Conservation (phyloP, 1,284 basidiomycete genomes). For the Pseudozyma sp. region DNA sequence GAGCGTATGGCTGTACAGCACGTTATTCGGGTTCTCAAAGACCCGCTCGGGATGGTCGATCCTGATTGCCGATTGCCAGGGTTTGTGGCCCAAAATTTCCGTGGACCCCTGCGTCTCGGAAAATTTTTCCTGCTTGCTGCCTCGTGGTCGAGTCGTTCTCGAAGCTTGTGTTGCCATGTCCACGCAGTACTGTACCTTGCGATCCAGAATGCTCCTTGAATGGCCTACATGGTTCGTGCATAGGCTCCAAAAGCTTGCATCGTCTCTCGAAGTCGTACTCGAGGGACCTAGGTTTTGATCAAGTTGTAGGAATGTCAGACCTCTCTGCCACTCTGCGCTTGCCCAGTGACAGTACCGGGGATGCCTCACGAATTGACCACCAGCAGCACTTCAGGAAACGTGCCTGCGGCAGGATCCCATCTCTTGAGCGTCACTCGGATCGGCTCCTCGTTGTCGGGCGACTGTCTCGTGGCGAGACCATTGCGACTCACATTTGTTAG, state of each 20-base stretch:
- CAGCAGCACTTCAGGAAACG: slow-evolving; percentile 58
- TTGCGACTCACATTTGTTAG: slow-evolving; percentile 31
- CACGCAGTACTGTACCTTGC: background rate
- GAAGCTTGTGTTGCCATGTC: background rate
- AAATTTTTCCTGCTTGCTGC: slow-evolving; percentile 4
- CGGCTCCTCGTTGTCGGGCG: slow-evolving; percentile 16
- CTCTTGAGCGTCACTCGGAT: slow-evolving; percentile 38
- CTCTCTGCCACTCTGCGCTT: background rate
- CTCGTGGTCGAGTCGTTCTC: background rate
- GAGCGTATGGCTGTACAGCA: too few relatives aligned
- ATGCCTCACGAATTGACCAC: slow-evolving; percentile 50
- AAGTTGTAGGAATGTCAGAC: slow-evolving; percentile 15
- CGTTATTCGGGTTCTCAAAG: too few relatives aligned
- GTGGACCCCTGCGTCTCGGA: slow-evolving; percentile 8
- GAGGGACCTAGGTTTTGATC: slow-evolving; percentile 3
- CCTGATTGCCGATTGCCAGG: background rate
- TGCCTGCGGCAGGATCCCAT: slow-evolving; percentile 58
- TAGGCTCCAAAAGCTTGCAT: slow-evolving; percentile 42
- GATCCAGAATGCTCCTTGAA: background rate
- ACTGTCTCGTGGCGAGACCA: background rate
- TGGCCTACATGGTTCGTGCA: slow-evolving; percentile 28
- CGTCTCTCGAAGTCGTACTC: slow-evolving; percentile 28
- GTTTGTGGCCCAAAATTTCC: background rate
- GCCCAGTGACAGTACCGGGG: background rate
- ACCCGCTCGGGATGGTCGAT: too few relatives aligned